A percentile compares a stretch with the other conserved stretches of the same genome.
phyloP scores from a whole-genome alignment of 1,139 yeast genomes.

The Suhomyces maxii region DNA sequence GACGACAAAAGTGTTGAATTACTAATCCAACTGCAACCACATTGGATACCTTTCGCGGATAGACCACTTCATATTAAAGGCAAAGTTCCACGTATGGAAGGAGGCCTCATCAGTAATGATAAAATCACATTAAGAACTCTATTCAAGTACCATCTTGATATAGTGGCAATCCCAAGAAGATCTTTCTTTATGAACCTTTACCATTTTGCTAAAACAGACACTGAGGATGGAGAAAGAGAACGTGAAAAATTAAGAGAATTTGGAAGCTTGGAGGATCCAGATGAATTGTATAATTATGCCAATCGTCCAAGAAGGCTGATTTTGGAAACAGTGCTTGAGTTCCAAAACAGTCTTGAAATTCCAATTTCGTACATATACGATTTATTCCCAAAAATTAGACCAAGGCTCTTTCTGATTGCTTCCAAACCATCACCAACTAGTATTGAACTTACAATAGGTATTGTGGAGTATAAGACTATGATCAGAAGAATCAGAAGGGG shows the following conservation, averaged over 20 bases:
- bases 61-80: constrained; percentile 40
- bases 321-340: constrained; percentile 80
- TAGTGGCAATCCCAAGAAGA: constrained; percentile 79
- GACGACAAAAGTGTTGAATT: constrained; percentile 61
- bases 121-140: constrained; percentile 63
- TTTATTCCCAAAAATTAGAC: constrained; percentile 72
- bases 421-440: constrained; percentile 47
- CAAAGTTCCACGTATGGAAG: constrained; percentile 39
- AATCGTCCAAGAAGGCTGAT: constrained; percentile 88
- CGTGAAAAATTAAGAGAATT: constrained; percentile 75
- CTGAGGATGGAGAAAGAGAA: constrained; percentile 55
- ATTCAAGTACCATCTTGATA: constrained; percentile 78
- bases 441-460: constrained; percentile 71
- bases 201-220: constrained; percentile 66
- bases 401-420: constrained; percentile 83
- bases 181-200: constrained; percentile 70
- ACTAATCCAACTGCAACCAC: constrained; percentile 64
- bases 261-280: constrained; percentile 66
- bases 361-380: constrained; percentile 78
- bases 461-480: constrained; percentile 85
- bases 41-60: constrained; percentile 73
- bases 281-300: constrained; percentile 85
- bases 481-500: constrained; percentile 77
- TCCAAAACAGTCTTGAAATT: constrained; percentile 62
- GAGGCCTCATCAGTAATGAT: constrained; percentile 57